A percentile compares a stretch with the other conserved stretches of the same genome.
These are phyloP conservation scores for Gymnopus androsaceus DNA, from an alignment of 1,284 basidiomycete species.

Conservation along the genomic window DNA sequence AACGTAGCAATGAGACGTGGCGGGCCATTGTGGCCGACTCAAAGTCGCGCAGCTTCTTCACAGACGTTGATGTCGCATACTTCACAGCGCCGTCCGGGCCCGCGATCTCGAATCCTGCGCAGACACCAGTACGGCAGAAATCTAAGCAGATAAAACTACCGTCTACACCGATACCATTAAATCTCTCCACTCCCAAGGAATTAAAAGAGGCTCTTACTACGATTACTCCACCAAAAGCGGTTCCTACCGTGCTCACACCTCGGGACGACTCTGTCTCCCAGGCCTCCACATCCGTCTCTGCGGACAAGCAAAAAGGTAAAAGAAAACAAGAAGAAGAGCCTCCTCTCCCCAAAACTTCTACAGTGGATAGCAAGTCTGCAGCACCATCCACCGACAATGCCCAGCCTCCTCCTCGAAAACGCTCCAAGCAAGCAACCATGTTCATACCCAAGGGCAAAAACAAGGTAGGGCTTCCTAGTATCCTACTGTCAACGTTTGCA, in stretches of 20 bases:
- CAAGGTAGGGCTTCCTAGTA: constrained; percentile 14
- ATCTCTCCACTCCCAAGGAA: constrained; percentile 14
- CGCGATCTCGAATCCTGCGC: neutral
- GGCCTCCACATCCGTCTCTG: neutral
- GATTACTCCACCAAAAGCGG: neutral
- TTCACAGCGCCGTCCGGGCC: constrained; percentile 1
- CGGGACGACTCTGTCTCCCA: neutral
- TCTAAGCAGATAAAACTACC: neutral
- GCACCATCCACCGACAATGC: constrained; percentile 43
- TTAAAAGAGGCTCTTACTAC: constrained; percentile 4
- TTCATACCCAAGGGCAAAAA: constrained; percentile 54
- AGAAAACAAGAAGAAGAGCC: neutral
- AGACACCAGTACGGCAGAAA: neutral
- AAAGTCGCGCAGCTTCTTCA: constrained; percentile 50
- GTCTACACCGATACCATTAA: constrained; percentile 1
- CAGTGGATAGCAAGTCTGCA: constrained; percentile 1
- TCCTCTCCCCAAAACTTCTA: neutral
- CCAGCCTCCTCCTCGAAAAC: constrained; percentile 32
- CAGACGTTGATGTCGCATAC: constrained; percentile 39
- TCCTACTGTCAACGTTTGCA: neutral
- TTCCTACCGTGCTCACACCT: neutral
- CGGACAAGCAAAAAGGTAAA: neutral
- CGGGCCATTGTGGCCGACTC: constrained; percentile 79
- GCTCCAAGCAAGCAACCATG: constrained; percentile 45
- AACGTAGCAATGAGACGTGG: constrained; percentile 85